Evolutionary conservation across 495 filamentous ascomycete species (phyloP), one percentile per base, ranked within the genome.

Genomic region (Neurospora intermedia): DNA sequence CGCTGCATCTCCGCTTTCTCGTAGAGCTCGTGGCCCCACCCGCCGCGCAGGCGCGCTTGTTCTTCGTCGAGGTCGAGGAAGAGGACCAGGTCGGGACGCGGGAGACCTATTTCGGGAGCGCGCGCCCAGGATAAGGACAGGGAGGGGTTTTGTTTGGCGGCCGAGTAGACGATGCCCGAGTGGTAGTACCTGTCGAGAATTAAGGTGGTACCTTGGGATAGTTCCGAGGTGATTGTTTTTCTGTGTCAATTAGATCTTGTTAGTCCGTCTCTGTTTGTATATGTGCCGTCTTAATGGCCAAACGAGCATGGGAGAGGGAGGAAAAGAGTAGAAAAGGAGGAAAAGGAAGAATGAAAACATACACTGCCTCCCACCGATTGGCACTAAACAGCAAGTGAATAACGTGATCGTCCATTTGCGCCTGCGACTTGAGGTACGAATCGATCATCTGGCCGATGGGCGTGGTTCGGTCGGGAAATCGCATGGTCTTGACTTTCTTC

Each of bases 321-420:
- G 48, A 73, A 42, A 43, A 45, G 3, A 40, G 27, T 27, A 27
- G 27, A 27, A 27, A 6, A 38, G 35, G 4, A 4, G 35, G 48
- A 73, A 42, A 43, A 45, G 3, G 38, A 41, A 46, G 42, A 74
- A 39, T 70, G 69, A 38, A 70, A 45, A 78, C 87, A 70, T 86
- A 90, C 80, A 87, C 90, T 72, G 89, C 81, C 82, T 99, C 96
- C 96, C 96, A 99, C 41, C 96, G 88, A 82, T 99, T 98, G 11
- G 96, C 94, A 41, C 93, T 94, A 84, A 98, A 99, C 27, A 98
- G 88, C 23, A 99, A 88, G 80, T 98, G 96, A 76, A 98, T 97
- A 8, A 90, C 91, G 78, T 97, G 94, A 80, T 97, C 96, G 72
- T 96, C 92, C 79, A 94, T 88, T 71, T 93, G 87, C 70, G 89